A percentile compares a stretch with the other conserved stretches of the same genome.
phyloP scores from a whole-genome alignment of 768 basidiomycete species.

The Hypholoma fasciculare region DNA sequence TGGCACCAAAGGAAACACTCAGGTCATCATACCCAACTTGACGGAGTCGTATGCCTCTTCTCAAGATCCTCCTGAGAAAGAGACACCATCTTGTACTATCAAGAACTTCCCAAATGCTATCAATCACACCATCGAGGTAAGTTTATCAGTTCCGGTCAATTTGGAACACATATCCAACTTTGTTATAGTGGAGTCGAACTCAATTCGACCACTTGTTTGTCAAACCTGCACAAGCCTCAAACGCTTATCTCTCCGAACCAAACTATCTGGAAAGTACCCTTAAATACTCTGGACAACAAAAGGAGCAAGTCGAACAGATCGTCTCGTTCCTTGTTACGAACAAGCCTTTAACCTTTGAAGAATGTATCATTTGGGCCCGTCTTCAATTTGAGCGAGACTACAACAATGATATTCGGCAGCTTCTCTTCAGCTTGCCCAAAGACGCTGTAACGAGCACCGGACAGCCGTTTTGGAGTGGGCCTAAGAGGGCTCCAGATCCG shows the following conservation, averaged over 20 bases:
- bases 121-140: slow-evolving; percentile 93
- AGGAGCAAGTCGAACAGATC: slow-evolving; percentile 87
- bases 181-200: slow-evolving; percentile 82
- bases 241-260: slow-evolving; percentile 95
- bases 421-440: slow-evolving; percentile 92
- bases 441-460: slow-evolving; percentile 90
- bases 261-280: slow-evolving; percentile 91
- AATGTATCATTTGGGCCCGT: slow-evolving; percentile 97
- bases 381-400: slow-evolving; percentile 94
- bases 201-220: slow-evolving; percentile 93
- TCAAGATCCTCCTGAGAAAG: slow-evolving; percentile 98
- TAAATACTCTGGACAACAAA: slow-evolving; percentile 90
- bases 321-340: slow-evolving; percentile 86
- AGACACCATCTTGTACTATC: slow-evolving; percentile 94
- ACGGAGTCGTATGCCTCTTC: slow-evolving; percentile 98
- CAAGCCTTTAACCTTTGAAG: slow-evolving; percentile 94
- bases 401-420: slow-evolving; percentile 89
- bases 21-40: slow-evolving; percentile 90
- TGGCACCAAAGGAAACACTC: slow-evolving; percentile 97
- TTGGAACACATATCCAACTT: background rate
- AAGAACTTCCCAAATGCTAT: slow-evolving; percentile 99
- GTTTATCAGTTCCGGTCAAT: slow-evolving; percentile 15
- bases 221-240: slow-evolving; percentile 91
- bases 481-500: slow-evolving; percentile 94
- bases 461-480: slow-evolving; percentile 98